Conservation (phyloP, 2,329 filamentous ascomycete genomes). For the Fusarium bactridioides region DNA sequence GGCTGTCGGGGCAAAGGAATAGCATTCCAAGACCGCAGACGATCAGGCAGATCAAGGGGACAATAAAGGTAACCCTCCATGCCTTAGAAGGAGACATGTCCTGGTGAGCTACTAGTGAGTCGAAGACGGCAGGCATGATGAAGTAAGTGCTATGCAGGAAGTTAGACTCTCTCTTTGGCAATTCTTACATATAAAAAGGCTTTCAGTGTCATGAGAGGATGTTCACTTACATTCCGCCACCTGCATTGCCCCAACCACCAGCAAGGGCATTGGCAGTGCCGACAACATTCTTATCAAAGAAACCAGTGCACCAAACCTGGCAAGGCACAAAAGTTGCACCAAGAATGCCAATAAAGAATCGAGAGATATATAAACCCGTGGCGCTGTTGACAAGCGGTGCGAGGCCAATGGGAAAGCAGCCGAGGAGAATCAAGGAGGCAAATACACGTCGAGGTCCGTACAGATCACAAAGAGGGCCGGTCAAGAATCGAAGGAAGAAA, state of each 20-base stretch:
- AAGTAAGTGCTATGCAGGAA: constrained; percentile 73
- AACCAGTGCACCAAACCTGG: constrained; percentile 91
- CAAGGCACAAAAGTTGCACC: constrained; percentile 84
- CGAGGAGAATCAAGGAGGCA: constrained; percentile 76
- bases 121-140: constrained; percentile 89
- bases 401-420: constrained; percentile 81
- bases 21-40: constrained; percentile 73
- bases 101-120: constrained; percentile 70
- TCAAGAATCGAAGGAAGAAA: constrained; percentile 77
- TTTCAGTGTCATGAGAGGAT: neutral
- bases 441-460: constrained; percentile 85
- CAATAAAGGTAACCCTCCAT: constrained; percentile 86
- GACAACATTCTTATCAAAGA: constrained; percentile 92
- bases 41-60: constrained; percentile 81
- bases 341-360: constrained; percentile 84
- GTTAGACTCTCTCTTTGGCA: neutral
- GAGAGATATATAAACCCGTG: constrained; percentile 71
- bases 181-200: neutral
- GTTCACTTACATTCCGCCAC: constrained; percentile 72
- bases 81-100: constrained; percentile 72
- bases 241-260: constrained; percentile 85
- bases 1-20: constrained; percentile 80
- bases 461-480: constrained; percentile 84
- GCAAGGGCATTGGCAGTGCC: constrained; percentile 88
- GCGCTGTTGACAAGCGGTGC: constrained; percentile 76